Conservation (phyloP, 2,329 filamentous ascomycete species). For the Fusarium sp. region DNA sequence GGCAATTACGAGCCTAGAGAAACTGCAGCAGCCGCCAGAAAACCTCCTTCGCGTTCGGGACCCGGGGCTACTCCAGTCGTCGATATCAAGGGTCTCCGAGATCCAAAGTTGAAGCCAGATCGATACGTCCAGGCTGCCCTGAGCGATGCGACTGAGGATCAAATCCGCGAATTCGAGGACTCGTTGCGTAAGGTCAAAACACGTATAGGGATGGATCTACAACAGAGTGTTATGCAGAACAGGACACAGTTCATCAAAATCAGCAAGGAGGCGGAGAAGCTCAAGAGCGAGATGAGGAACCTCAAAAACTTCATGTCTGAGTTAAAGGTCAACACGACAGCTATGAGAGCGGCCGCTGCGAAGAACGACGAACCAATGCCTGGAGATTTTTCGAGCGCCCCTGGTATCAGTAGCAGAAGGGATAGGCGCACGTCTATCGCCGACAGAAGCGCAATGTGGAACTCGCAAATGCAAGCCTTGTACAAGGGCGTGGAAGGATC, state of each 20-base stretch:
- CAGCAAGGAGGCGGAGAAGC: conserved; percentile 97
- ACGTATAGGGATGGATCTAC: conserved; percentile 83
- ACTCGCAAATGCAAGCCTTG: conserved; percentile 76
- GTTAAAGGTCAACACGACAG: conserved; percentile 80
- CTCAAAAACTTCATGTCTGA: conserved; percentile 93
- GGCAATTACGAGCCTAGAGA: conserved; percentile 67
- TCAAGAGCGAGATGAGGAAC: conserved; percentile 95
- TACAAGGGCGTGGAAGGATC: conserved; percentile 99
- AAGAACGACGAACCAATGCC: conserved; percentile 61
- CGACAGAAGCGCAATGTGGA: conserved; percentile 74
- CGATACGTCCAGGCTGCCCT: conserved; percentile 81
- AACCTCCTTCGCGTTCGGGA: conserved; percentile 62
- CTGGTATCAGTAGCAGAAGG: conserved; percentile 70
- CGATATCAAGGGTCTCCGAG: conserved; percentile 81
- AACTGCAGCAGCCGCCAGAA: conserved; percentile 52
- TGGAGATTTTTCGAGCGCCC: conserved; percentile 57
- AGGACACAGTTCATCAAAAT: conserved; percentile 99
- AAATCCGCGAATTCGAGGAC: conserved; percentile 84
- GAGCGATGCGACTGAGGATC: conserved; percentile 86
- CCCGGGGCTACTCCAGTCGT: conserved; percentile 70
- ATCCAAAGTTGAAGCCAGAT: conserved; percentile 82
- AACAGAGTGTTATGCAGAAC: conserved; percentile 97
- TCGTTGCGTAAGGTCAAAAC: conserved; percentile 81
- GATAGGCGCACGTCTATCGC: conserved; percentile 92
- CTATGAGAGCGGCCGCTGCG: conserved; percentile 69